Evolutionary conservation across 2,329 filamentous ascomycete species (phyloP).

Genomic region (Westerdykella ornata): DNA sequence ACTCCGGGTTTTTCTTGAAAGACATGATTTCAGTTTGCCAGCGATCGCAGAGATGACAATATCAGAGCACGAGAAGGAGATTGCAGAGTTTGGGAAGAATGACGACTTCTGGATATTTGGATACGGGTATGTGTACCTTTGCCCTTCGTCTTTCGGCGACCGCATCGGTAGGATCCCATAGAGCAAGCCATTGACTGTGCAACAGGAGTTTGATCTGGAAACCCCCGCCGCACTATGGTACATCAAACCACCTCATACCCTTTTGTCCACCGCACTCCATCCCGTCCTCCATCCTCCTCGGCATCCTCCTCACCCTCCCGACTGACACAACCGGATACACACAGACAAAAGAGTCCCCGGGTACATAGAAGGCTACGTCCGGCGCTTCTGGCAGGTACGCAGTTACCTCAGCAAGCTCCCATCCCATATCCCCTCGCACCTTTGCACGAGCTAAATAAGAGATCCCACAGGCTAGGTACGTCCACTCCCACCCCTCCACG

Average conservation of each 20-base stretch:
- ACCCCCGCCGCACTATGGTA: conserved; percentile 92
- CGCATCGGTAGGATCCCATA: neutral
- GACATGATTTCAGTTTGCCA: neutral
- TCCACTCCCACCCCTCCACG: neutral
- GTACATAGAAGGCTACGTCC: conserved; percentile 88
- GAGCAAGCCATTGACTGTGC: conserved; percentile 5
- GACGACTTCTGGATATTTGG: conserved; percentile 93
- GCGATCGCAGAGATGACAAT: conserved; percentile 7
- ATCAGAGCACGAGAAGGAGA: conserved; percentile 24
- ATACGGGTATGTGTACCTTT: conserved; percentile 70
- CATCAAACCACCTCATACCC: conserved; percentile 1
- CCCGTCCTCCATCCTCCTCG: neutral
- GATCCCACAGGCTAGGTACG: conserved; percentile 30
- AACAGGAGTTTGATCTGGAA: conserved; percentile 93
- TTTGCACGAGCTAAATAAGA: conserved; percentile 19
- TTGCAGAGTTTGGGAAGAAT: conserved; percentile 31
- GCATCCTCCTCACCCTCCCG: neutral
- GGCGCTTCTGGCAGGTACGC: conserved; percentile 94
- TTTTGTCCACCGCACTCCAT: neutral
- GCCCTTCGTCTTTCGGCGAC: too few species aligned
- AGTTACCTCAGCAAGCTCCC: neutral
- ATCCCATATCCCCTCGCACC: neutral
- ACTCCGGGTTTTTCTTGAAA: too few species aligned
- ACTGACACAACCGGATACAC: neutral
- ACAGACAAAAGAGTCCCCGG: conserved; percentile 78